Base-by-base conservation (phyloP, 257 asterid genomes). In the Capsicum chinense region DNA sequence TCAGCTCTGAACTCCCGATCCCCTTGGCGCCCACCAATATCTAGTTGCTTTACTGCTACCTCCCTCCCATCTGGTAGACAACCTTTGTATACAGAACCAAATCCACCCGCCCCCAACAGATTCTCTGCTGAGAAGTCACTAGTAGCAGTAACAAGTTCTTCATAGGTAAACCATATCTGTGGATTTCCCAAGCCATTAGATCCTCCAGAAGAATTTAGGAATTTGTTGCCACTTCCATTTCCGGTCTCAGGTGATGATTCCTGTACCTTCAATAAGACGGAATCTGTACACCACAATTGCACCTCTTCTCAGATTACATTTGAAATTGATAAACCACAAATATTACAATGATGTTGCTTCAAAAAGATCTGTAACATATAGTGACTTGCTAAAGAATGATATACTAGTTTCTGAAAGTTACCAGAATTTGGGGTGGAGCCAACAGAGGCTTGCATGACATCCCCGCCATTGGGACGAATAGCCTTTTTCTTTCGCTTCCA, bases 1-100 rank as follows among this genome's bases (percentile, higher is more conserved):
- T 97, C 99, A 13, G 99, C 90, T 92, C 92, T 90, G 87, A 97
- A 97, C 86, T 97, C 99, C 83, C 98, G 88, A 87, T 97, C 99
- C 73, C 98, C 98, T 84, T 97, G 98, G 15, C 96, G 90, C 56
- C 98, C 98, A 85, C 92, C 96, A 57, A 83, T 86, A 86, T 94
- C 90, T 69, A 97, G 88, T 86, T 90, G 95, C 92, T 97, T 97
- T 84, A 97, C 94, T n/a, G 99, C 99, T 13, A 97, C 93, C 82
- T 86, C 97, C 85, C 91, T 91, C 59, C 98, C 97, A 88, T 95
- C 98, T 59, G 63, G 87, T 84, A 95, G 92, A 54, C 2, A 60
- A 71, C 99, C 99, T 93, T 92, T 97, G 88, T 92, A 93, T 69
- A 97, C 98, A 62, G 90, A 91, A 66, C 99, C 99, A 87, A 97